Conservation (phyloP, 1,284 basidiomycete genomes). For the Microbotryum violaceum region DNA sequence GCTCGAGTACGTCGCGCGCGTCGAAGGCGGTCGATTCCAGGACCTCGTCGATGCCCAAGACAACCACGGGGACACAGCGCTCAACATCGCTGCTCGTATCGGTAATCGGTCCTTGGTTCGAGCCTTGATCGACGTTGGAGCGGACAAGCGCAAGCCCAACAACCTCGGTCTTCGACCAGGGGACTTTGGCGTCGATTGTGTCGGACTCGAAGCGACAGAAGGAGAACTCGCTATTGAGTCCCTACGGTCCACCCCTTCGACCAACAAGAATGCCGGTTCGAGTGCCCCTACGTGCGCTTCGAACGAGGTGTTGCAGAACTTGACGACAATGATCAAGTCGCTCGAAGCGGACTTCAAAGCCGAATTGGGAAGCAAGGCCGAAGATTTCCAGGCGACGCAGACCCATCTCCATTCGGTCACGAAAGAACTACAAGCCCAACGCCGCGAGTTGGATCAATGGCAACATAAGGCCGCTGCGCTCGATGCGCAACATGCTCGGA, state of each 20-base stretch:
- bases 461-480: slow-evolving; percentile 63
- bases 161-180: slow-evolving; percentile 85
- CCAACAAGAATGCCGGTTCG: background rate
- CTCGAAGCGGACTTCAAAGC: slow-evolving; percentile 68
- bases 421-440: slow-evolving; percentile 77
- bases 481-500: slow-evolving; percentile 65
- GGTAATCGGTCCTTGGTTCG: slow-evolving; percentile 83
- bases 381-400: slow-evolving; percentile 74
- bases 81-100: slow-evolving; percentile 89
- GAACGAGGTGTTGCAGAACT: slow-evolving; percentile 79
- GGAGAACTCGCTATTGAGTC: slow-evolving; percentile 56
- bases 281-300: slow-evolving; percentile 51
- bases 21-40: slow-evolving; percentile 52
- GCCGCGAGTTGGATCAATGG: slow-evolving; percentile 69
- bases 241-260: background rate
- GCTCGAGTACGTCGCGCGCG: slow-evolving; percentile 51
- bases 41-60: slow-evolving; percentile 87
- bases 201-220: slow-evolving; percentile 52
- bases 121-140: slow-evolving; percentile 84
- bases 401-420: slow-evolving; percentile 81
- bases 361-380: slow-evolving; percentile 81
- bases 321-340: slow-evolving; percentile 71
- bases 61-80: slow-evolving; percentile 88
- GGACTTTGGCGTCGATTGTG: slow-evolving; percentile 87
- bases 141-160: slow-evolving; percentile 84